These are phyloP conservation scores for Lupinus albus DNA, from an alignment of 306 rosid species.

Conservation along the genomic window DNA sequence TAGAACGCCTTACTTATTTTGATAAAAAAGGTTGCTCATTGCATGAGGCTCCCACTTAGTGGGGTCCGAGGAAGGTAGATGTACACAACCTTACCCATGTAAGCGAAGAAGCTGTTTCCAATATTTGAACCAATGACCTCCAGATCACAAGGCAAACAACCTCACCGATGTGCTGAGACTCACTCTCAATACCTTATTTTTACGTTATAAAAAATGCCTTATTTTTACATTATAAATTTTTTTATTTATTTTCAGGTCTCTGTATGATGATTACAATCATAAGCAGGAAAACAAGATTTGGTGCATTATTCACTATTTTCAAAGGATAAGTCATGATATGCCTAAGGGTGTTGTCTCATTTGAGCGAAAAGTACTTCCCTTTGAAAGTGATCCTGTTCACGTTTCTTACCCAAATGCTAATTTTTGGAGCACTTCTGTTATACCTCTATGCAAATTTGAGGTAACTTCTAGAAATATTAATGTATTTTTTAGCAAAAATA, in stretches of 20 bases:
- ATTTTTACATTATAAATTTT: neutral
- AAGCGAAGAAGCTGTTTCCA: no score
- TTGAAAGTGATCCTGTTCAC: constrained; percentile 42
- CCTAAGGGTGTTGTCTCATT: constrained; percentile 76
- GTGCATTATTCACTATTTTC: constrained; percentile 84
- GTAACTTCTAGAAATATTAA: constrained; percentile 42
- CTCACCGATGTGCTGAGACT: no score
- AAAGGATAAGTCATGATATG: constrained; percentile 66
- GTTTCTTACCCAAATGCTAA: constrained; percentile 61
- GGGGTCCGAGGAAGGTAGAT: no score
- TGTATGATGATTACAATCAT: constrained; percentile 55
- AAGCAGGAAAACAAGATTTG: constrained; percentile 79
- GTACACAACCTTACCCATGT: no score
- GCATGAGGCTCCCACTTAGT: no score
- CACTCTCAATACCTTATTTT: no score
- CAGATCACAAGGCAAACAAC: no score
- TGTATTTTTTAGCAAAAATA: constrained; percentile 2
- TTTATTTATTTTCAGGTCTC: constrained; percentile 57
- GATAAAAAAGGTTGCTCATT: no score
- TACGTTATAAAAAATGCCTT: constrained; percentile 21
- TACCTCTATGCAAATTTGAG: constrained; percentile 79
- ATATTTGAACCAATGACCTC: no score
- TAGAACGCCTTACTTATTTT: no score
- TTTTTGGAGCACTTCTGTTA: constrained; percentile 71
- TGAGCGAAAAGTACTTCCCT: constrained; percentile 87